Evolutionary conservation across 2,329 filamentous ascomycete species (phyloP), one percentile per base, ranked within the genome.

Genomic region (Clarireedia monteithiana): DNA sequence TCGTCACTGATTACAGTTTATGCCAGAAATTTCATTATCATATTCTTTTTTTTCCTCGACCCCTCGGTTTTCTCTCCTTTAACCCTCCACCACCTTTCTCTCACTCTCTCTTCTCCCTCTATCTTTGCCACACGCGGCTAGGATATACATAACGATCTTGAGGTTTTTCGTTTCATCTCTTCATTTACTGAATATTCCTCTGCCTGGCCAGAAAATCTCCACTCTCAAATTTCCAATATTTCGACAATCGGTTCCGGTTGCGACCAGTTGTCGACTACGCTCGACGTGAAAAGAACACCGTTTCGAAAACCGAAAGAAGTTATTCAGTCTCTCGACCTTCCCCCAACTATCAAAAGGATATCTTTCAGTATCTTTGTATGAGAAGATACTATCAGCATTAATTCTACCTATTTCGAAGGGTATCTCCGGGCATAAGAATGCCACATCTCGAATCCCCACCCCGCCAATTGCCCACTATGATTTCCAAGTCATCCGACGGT

Each of bases 391-490:
- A 24, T 50, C 47, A 52, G 48, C 56, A 45, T 54, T 59, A 50
- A 57, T 55, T 51, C 50, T 48, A 42, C 50, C 46, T 20, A 50
- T 61, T 59, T 58, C 24, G 46, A 45, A 63, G 62, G 54, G 59
- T 58, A 60, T 59, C 48, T 34, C 20, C 40, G 55, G 63, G 62
- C 64, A 65, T 62, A 63, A 73, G 59, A 69, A 78, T 78, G 76
- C 77, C 76, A 64, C 76, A 78, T 66, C 70, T 61, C 44, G 67
- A 72, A 42, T 72, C 73, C 23, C 68, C 72, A 59, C 67, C 71
- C 56, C 71, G 58, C 69, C 69, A 63, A 69, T 65, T 62, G 73
- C 62, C 75, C 59, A 74, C 72, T 61, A 73, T 76, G 66, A 73
- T 79, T 60, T 70, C 75, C 24, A 78, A 79, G 66, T 70, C 72